Conservation (phyloP, 352 stramenopile species). For the Peronospora belbahrii region DNA sequence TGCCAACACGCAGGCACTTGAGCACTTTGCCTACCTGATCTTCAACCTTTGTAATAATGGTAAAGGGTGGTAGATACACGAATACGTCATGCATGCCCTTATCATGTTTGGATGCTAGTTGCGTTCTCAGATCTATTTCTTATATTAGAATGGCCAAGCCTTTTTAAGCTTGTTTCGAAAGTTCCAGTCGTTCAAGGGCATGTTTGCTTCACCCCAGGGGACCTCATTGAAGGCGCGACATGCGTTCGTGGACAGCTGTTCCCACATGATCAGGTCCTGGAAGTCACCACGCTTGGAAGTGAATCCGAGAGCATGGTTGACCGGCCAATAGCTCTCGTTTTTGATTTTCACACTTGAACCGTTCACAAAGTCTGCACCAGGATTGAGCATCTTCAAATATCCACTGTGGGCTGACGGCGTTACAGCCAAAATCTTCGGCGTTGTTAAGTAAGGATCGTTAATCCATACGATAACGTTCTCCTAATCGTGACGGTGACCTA, state of each 20-base stretch:
- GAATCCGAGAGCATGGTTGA: slow-evolving; percentile 22
- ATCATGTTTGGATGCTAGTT: too few relatives aligned
- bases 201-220: slow-evolving; percentile 18
- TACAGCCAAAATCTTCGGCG: slow-evolving; percentile 18
- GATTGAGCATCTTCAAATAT: slow-evolving; percentile 20
- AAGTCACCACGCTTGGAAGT: slow-evolving; percentile 6
- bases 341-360: slow-evolving; percentile 21
- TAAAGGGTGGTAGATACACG: too few relatives aligned
- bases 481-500: slow-evolving; percentile 16
- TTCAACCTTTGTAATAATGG: too few relatives aligned
- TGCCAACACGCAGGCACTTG: too few relatives aligned
- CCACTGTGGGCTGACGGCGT: slow-evolving; percentile 19
- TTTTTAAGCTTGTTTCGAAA: slow-evolving; percentile 17
- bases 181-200: slow-evolving; percentile 24
- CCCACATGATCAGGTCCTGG: slow-evolving; percentile 24
- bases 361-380: slow-evolving; percentile 4
- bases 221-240: slow-evolving; percentile 20
- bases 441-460: slow-evolving; percentile 5
- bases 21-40: too few relatives aligned
- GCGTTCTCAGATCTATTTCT: neutral
- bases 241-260: slow-evolving; percentile 14
- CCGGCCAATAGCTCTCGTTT: slow-evolving; percentile 13
- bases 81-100: too few relatives aligned
- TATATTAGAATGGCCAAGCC: slow-evolving; percentile 6
- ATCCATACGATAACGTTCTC: slow-evolving; percentile 18